Conservation (phyloP, 2,329 filamentous ascomycete species). For the Diaporthe sp. region DNA sequence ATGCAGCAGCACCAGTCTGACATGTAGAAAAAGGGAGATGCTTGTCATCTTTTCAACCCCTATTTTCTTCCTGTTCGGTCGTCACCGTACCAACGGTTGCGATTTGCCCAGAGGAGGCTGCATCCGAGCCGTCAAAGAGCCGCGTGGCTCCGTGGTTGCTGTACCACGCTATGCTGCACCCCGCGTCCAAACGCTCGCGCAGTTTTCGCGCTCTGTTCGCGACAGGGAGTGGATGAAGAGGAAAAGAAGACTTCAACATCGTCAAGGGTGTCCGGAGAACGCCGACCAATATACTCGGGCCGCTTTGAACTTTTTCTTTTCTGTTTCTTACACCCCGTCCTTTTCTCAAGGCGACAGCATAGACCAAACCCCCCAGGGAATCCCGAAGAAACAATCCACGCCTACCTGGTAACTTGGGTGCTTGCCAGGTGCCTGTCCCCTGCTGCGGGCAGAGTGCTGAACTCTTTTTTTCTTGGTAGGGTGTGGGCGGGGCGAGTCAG, state of each 20-base stretch:
- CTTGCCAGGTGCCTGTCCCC: background rate
- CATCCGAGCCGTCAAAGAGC: background rate
- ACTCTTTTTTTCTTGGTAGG: background rate
- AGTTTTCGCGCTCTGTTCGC: constrained; percentile 29
- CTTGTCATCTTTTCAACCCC: background rate
- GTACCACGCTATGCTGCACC: background rate
- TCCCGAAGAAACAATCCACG: background rate
- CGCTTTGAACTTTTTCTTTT: background rate
- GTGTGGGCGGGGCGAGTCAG: constrained; percentile 22
- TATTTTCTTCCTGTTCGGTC: background rate
- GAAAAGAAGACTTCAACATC: no score
- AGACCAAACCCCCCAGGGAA: background rate
- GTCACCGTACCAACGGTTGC: background rate
- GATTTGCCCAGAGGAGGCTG: constrained; percentile 18
- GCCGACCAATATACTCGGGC: background rate
- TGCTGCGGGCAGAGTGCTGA: background rate
- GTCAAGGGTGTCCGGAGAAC: background rate
- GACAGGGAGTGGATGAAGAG: background rate
- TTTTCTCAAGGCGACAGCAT: background rate
- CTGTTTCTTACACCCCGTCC: background rate
- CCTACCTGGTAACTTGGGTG: background rate
- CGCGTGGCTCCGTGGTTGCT: constrained; percentile 5
- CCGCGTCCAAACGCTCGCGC: constrained; percentile 9
- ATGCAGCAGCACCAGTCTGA: background rate
- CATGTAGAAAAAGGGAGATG: constrained; percentile 18